A percentile compares a stretch with the other conserved stretches of the same genome.
phyloP scores from a whole-genome alignment of 1,139 yeast species.

The Diutina siamensis region DNA sequence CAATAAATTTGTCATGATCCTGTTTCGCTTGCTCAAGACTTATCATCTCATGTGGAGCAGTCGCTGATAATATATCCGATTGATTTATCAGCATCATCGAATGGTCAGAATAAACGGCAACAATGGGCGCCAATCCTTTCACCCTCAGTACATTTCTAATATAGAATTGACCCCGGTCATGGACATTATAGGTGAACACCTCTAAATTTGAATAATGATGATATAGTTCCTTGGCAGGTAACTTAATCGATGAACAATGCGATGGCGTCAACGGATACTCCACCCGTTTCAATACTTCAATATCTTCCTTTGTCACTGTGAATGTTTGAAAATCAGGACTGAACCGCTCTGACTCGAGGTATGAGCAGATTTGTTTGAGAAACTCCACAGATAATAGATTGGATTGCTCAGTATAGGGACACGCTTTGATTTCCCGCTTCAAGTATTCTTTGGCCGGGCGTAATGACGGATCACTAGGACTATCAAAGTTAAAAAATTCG shows the following conservation, averaged over 20 bases:
- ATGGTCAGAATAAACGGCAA: not conserved
- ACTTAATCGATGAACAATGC: too few species aligned
- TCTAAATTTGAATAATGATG: too few species aligned
- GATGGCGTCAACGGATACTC: too few species aligned
- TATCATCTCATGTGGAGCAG: not conserved
- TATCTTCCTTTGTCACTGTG: not conserved
- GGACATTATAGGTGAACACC: too few species aligned
- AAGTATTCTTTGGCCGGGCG: not conserved
- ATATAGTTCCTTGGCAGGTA: too few species aligned
- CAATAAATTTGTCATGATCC: too few species aligned
- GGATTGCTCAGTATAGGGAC: not conserved
- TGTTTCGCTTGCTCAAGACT: too few species aligned
- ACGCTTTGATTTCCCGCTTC: not conserved
- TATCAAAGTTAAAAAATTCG: not conserved
- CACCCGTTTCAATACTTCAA: not conserved
- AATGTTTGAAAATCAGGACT: not conserved
- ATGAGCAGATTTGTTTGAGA: not conserved
- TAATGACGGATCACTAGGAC: not conserved
- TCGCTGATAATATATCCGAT: not conserved
- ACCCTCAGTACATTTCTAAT: too few species aligned
- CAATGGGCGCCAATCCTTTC: not conserved
- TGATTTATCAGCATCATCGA: not conserved
- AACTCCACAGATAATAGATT: not conserved
- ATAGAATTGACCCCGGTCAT: too few species aligned
- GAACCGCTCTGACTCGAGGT: not conserved